These are phyloP conservation scores for Penicillium cataractarum DNA, from an alignment of 495 filamentous ascomycete genomes.

Conservation along the genomic window DNA sequence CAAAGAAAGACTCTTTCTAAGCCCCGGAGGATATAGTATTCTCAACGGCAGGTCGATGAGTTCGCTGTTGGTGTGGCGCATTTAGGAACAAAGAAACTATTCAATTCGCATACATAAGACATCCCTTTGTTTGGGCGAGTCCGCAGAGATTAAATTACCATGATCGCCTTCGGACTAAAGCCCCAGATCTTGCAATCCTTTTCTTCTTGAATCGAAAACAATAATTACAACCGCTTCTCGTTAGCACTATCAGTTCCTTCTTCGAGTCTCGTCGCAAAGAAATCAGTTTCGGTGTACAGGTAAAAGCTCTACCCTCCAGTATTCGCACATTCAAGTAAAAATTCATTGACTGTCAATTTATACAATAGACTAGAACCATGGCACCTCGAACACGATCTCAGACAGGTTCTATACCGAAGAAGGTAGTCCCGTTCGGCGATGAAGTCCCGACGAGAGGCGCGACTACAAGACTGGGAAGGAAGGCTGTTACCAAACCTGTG, in stretches of 20 bases:
- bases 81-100: conserved; percentile 3
- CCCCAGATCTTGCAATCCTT: not conserved
- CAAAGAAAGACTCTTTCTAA: not conserved
- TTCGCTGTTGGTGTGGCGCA: not conserved
- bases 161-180: not conserved
- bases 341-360: not conserved
- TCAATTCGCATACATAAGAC: not conserved
- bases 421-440: too few species aligned
- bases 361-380: not conserved
- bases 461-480: not conserved
- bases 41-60: too few species aligned
- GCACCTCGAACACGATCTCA: not conserved
- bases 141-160: not conserved
- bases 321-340: not conserved
- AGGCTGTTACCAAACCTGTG: not conserved
- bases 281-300: not conserved
- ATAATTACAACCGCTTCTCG: not conserved
- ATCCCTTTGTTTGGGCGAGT: conserved; percentile 1
- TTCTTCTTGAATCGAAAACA: too few species aligned
- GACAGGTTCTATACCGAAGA: not conserved
- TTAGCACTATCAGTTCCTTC: not conserved
- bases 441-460: too few species aligned
- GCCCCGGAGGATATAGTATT: too few species aligned
- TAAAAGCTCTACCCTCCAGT: not conserved
- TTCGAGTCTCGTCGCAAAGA: not conserved